Percentiles rank a stretch among this genome's conserved stretches.
phyloP scores from a whole-genome alignment of 495 filamentous ascomycete genomes.

The Talaromyces proteolyticus region DNA sequence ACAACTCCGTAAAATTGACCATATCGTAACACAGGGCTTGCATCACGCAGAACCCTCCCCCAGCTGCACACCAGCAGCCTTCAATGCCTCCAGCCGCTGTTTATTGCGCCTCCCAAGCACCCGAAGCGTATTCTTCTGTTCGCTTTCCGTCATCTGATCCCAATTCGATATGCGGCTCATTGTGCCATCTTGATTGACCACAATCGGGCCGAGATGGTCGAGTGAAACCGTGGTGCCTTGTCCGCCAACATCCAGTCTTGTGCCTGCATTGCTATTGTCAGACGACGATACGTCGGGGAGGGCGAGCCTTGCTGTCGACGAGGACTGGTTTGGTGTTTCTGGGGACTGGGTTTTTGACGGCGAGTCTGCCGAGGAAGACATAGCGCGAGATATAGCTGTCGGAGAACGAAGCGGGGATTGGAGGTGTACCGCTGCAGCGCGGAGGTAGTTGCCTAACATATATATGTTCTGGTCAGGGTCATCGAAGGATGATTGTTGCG shows the following conservation, averaged over 20 bases:
- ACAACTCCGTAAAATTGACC: too few relatives aligned
- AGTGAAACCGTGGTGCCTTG: constrained; percentile 40
- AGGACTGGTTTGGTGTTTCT: not conserved
- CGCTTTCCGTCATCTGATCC: constrained; percentile 57
- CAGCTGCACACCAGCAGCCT: constrained; percentile 21
- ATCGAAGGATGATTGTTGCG: not conserved
- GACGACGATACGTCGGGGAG: not conserved
- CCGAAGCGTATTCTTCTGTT: constrained; percentile 55
- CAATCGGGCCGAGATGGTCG: constrained; percentile 58
- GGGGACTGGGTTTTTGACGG: not conserved
- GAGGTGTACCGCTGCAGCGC: too few relatives aligned
- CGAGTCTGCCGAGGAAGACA: not conserved
- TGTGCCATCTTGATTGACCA: constrained; percentile 62
- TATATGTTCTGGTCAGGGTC: not conserved
- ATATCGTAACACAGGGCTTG: too few relatives aligned
- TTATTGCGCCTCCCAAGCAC: constrained; percentile 60
- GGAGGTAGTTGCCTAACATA: not conserved
- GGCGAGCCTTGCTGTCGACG: constrained; percentile 1
- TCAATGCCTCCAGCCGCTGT: constrained; percentile 49
- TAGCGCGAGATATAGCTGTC: too few relatives aligned
- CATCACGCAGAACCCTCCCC: not conserved
- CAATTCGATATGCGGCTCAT: constrained; percentile 62
- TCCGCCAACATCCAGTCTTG: constrained; percentile 41
- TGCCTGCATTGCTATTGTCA: not conserved
- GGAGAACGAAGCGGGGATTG: not conserved